Base-by-base conservation (phyloP, 306 rosid species). In the Prunus padus region DNA sequence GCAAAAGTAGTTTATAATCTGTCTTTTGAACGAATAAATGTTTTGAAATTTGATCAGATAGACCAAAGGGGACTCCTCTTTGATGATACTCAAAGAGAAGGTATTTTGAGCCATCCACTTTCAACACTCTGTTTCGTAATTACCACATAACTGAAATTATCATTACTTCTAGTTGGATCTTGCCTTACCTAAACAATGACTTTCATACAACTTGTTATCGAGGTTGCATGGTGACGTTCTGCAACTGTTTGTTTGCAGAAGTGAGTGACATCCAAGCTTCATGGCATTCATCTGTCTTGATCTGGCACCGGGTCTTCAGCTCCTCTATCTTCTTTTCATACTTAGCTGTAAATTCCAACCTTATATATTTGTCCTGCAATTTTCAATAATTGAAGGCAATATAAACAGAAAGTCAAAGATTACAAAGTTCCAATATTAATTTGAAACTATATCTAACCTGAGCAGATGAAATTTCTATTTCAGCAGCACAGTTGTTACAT, bases 221-320 rank as follows among this genome's bases (percentile, higher is more conserved):
- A 79, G 78, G 78, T 65, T 79, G 78, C 77, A 79, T 72, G 49
- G 61, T 65, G 51, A 79, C 59, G 15, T 79, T 67, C 67, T 64
- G 61, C 28, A 79, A 67, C 73, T 65, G 74, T 75, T 72, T 26
- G 20, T 66, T 79, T 55, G 78, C 77, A 19, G 77, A 52, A 14
- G 62, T 79, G 62, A 79, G 59, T 28, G 73, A 79, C 82, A 79
- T 79, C 78, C 82, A 79, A 2, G 82, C 82, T 72, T 79, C 82
- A 19, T 79, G 73, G 37, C 78, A 79, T 79, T 79, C 82, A 72
- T 65, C 68, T 65, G 69, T 46, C 61, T 79, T 79, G 20, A 72
- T 50, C 59, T 79, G 77, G 70, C 71, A 79, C 63, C 11, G 23
- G 26, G 18, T 65, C 67, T 65, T 72, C 49, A 79, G 78, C 72